phyloP scores from a whole-genome alignment of 257 asterid species.

The Ehretia macrophylla region DNA sequence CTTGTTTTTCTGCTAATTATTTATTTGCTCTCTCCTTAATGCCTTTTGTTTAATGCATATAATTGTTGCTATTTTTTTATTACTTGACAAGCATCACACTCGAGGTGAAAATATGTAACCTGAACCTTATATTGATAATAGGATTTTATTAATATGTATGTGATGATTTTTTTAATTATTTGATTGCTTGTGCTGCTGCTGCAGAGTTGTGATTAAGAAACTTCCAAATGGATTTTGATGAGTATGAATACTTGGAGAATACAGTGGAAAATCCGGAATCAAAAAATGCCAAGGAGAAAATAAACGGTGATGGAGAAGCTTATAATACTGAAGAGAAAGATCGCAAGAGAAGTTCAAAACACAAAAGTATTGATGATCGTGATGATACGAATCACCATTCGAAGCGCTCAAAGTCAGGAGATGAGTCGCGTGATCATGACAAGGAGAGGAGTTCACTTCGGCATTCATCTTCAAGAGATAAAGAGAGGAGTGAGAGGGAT shows the following conservation, averaged over 20 bases:
- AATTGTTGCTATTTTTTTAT: too few relatives aligned
- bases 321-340: conserved; percentile 30
- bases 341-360: conserved; percentile 38
- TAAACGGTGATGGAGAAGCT: conserved; percentile 28
- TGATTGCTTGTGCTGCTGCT: neutral
- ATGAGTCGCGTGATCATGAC: conserved; percentile 34
- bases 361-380: conserved; percentile 34
- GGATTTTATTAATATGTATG: neutral
- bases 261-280: conserved; percentile 44
- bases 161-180: neutral
- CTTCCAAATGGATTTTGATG: conserved; percentile 50
- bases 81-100: too few relatives aligned
- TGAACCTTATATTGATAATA: too few relatives aligned
- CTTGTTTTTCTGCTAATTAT: too few relatives aligned
- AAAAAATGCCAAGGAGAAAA: conserved; percentile 32
- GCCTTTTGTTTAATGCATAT: too few relatives aligned
- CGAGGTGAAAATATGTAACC: too few relatives aligned
- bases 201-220: neutral
- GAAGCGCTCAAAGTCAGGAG: conserved; percentile 39
- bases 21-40: too few relatives aligned
- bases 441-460: conserved; percentile 35
- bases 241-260: conserved; percentile 49
- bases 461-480: conserved; percentile 39
- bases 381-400: conserved; percentile 32
- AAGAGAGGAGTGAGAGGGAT: conserved; percentile 17